Evolutionary conservation across 768 basidiomycete species (phyloP), one percentile per base, ranked within the genome.

Genomic region (Trametes villosa): DNA sequence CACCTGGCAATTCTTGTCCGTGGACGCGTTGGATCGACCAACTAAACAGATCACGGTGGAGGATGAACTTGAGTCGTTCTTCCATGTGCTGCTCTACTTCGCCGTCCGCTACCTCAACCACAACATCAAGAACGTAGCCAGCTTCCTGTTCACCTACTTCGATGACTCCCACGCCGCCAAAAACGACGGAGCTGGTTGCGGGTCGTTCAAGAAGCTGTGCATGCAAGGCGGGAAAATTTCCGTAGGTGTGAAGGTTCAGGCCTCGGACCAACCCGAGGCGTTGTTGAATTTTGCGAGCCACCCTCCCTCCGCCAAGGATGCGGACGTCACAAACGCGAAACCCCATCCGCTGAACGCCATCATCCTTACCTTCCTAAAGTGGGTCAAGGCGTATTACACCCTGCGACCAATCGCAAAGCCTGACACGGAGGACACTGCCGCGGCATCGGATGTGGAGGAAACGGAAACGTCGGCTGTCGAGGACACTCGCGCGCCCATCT

Each of bases 21-120:
- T 29, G 8, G 30, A 24, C 27, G 52, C 46, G 2, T 29, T 47
- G n/a, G 29, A 41, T 9, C 11, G 24, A 9, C 45, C n/a, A 9
- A 18, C 8, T 4, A 47, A 53, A n/a, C 11, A 9, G 17, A 48
- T 60, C 20, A 12, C 27, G 2, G 22, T 60, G 15, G 51, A 36
- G 7, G 59, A 60, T 38, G 59, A 60, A 31, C 52, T 60, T 26
- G 59, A 60, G 45, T 60, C 59, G 2, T 47, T 60, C 45, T 60
- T 60, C 46, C 52, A 60, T 46, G 45, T 53, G 9, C 33, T 60
- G 4, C 51, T 60, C 20, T 48, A 53, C 31, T 20, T 44, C 5
- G 49, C 50, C 52, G 59, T 68, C 53, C 59, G 64, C 9, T 50
- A 45, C 36, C 60, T 66, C n/a, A 53, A 34, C 1, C 52, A 53